phyloP scores from a whole-genome alignment of 495 filamentous ascomycete species.

The Baudoinia panamericana region DNA sequence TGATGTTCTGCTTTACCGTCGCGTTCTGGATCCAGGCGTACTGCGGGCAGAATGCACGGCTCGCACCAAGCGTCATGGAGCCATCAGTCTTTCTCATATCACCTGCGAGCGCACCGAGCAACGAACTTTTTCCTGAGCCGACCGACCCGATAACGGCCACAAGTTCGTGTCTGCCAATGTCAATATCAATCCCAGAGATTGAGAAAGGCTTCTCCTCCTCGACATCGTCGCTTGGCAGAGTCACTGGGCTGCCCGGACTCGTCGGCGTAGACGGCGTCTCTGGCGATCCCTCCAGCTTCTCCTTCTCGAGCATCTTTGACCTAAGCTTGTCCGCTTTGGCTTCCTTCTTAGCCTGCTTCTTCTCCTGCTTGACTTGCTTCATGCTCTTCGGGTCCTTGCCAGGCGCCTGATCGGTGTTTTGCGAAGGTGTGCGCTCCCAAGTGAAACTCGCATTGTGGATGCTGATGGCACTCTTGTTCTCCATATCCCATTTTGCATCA shows the following conservation, averaged over 20 bases:
- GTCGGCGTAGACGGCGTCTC: constrained; percentile 23
- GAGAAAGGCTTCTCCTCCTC: constrained; percentile 62
- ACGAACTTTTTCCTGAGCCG: constrained; percentile 81
- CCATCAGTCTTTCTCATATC: constrained; percentile 83
- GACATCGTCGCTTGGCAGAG: constrained; percentile 39
- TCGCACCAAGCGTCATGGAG: constrained; percentile 57
- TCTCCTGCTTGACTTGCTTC: constrained; percentile 21
- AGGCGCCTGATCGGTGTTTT: constrained; percentile 32
- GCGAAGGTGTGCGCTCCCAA: constrained; percentile 69
- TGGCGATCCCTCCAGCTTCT: constrained; percentile 12
- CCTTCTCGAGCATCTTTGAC: constrained; percentile 23
- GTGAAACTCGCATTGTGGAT: constrained; percentile 70
- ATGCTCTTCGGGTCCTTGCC: constrained; percentile 19
- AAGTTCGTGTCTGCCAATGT: constrained; percentile 68
- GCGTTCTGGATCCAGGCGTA: constrained; percentile 97
- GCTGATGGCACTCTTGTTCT: constrained; percentile 54
- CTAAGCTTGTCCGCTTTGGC: constrained; percentile 22
- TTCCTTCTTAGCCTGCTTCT: constrained; percentile 30
- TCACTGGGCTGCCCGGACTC: constrained; percentile 6
- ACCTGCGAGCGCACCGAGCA: constrained; percentile 79
- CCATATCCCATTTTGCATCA: constrained; percentile 48
- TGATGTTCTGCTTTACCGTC: constrained; percentile 72
- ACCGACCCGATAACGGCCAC: constrained; percentile 85
- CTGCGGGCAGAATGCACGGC: constrained; percentile 81
- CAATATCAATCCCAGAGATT: constrained; percentile 58